Percentiles rank a stretch among this genome's conserved stretches.
Evolutionary conservation across 805 yeast genomes (phyloP).

Genomic region (Lachancea dasiensis): DNA sequence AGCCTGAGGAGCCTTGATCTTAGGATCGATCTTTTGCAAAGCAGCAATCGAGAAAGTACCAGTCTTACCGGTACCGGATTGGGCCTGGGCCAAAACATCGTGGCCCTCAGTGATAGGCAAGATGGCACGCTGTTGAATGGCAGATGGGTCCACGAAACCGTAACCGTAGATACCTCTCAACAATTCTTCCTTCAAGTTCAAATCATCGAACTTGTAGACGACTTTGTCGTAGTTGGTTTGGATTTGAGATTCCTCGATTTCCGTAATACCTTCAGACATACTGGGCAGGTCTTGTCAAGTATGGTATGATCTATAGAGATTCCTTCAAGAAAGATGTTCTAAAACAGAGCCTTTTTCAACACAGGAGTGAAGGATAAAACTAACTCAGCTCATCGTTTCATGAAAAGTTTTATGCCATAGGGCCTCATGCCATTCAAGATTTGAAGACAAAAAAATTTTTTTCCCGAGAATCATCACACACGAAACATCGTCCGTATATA

Average conservation of each 20-base stretch:
- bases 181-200: constrained; percentile 61
- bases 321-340: too few relatives aligned
- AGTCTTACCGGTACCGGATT: constrained; percentile 98
- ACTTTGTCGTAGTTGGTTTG: constrained; percentile 96
- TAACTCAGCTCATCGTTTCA: background rate
- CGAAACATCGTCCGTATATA: too few relatives aligned
- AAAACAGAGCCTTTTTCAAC: too few relatives aligned
- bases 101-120: constrained; percentile 89
- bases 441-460: background rate
- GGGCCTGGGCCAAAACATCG: constrained; percentile 98
- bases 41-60: constrained; percentile 92
- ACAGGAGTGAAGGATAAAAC: too few relatives aligned
- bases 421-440: background rate
- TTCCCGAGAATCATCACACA: constrained; percentile 8
- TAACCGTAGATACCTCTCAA: constrained; percentile 69
- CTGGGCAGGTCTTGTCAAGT: constrained; percentile 8
- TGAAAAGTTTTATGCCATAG: constrained; percentile 5
- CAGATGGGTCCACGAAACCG: constrained; percentile 95
- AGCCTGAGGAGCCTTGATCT: constrained; percentile 77
- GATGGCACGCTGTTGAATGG: constrained; percentile 96
- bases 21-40: constrained; percentile 67
- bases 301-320: too few relatives aligned
- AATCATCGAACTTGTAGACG: constrained; percentile 68
- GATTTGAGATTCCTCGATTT: constrained; percentile 76
- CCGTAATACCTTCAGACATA: constrained; percentile 61